Percentiles rank a stretch among this genome's conserved stretches.
Evolutionary conservation across 352 stramenopile species (phyloP).

Genomic region (Pythium scleroteichum): DNA sequence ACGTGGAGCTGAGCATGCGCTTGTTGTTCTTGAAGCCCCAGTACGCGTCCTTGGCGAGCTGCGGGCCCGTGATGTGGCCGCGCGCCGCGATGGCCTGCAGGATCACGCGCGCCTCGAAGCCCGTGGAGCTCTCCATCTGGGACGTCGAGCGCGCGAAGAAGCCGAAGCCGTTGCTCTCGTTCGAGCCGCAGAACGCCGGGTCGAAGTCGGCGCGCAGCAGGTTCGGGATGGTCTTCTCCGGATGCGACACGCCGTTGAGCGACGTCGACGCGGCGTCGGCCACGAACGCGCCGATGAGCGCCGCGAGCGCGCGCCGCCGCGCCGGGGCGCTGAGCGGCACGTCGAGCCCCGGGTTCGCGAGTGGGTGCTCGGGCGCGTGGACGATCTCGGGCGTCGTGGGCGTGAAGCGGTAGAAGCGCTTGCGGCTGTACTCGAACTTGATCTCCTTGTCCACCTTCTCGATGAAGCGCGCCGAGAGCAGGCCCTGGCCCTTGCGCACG

Average conservation of each 20-base stretch:
- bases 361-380: constrained; percentile 38
- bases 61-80: constrained; percentile 67
- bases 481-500: constrained; percentile 76
- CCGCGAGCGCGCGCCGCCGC: constrained; percentile 57
- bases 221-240: constrained; percentile 81
- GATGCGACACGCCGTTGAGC: constrained; percentile 75
- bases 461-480: constrained; percentile 69
- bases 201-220: constrained; percentile 72
- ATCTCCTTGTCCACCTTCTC: constrained; percentile 82
- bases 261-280: constrained; percentile 75
- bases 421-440: constrained; percentile 86
- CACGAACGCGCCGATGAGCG: constrained; percentile 76
- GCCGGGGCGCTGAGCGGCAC: constrained; percentile 63
- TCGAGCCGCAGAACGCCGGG: constrained; percentile 72
- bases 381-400: constrained; percentile 78
- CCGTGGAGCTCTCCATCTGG: constrained; percentile 74
- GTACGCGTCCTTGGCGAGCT: constrained; percentile 79
- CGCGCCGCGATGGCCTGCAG: constrained; percentile 69
- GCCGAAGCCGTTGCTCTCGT: constrained; percentile 40
- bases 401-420: constrained; percentile 80
- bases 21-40: constrained; percentile 85
- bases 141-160: constrained; percentile 34
- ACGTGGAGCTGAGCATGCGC: constrained; percentile 64
- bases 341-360: constrained; percentile 62
- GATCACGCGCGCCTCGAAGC: constrained; percentile 76